These are phyloP conservation scores for Euphorbia corollata DNA, from an alignment of 441 rosid species.

Conservation along the genomic window DNA sequence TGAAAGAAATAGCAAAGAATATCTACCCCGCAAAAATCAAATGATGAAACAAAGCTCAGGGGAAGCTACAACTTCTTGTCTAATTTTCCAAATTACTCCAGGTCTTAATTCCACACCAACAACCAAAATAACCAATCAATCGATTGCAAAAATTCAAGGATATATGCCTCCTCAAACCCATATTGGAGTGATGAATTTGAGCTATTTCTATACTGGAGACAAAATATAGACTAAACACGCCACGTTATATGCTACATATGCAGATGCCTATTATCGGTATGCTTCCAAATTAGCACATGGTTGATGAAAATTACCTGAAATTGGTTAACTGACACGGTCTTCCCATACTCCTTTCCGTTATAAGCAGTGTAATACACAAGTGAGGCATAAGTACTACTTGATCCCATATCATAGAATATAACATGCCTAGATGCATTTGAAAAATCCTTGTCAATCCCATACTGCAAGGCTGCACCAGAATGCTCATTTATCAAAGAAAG, in stretches of 20 bases:
- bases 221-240: neutral
- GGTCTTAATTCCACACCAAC: neutral
- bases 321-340: slow-evolving; percentile 70
- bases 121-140: neutral
- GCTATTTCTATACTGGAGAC: neutral
- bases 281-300: neutral
- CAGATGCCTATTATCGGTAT: neutral
- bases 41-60: neutral
- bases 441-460: slow-evolving; percentile 92
- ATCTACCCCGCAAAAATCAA: neutral
- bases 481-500: slow-evolving; percentile 57
- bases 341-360: slow-evolving; percentile 71
- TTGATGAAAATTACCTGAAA: slow-evolving; percentile 55
- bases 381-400: slow-evolving; percentile 76
- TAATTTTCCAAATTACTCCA: neutral
- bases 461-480: slow-evolving; percentile 94
- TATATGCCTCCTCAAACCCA: neutral
- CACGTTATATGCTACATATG: neutral
- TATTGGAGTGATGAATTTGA: neutral
- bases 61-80: neutral
- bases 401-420: slow-evolving; percentile 89
- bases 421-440: slow-evolving; percentile 78
- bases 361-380: slow-evolving; percentile 83
- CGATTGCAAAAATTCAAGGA: neutral
- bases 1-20: neutral